phyloP scores from a whole-genome alignment of 805 yeast genomes.

The Gaillardinia entomophila region DNA sequence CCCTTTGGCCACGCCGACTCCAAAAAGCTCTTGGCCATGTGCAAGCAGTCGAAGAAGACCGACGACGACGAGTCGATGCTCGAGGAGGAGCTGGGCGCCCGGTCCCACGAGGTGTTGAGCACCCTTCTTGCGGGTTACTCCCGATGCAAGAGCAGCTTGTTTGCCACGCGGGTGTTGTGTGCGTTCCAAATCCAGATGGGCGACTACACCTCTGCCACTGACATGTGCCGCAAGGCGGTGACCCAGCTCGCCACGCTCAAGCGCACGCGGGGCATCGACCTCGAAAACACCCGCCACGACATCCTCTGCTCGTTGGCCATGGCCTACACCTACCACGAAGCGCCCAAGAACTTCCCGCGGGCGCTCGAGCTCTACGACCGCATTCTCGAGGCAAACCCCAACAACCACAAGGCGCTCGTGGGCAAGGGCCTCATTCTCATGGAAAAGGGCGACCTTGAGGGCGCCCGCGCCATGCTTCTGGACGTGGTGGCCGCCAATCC shows the following conservation, averaged over 20 bases:
- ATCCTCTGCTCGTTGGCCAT: slow-evolving; percentile 65
- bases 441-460: slow-evolving; percentile 52
- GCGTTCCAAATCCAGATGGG: slow-evolving; percentile 52
- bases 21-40: slow-evolving; percentile 14
- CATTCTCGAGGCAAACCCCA: slow-evolving; percentile 38
- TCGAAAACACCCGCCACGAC: slow-evolving; percentile 51
- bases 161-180: slow-evolving; percentile 63
- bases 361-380: slow-evolving; percentile 70
- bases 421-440: slow-evolving; percentile 79
- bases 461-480: slow-evolving; percentile 50
- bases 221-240: slow-evolving; percentile 56
- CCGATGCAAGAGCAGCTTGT: slow-evolving; percentile 34
- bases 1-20: slow-evolving; percentile 37
- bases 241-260: slow-evolving; percentile 45
- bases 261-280: slow-evolving; percentile 39
- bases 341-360: slow-evolving; percentile 78
- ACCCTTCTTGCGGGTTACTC: slow-evolving; percentile 48
- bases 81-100: slow-evolving; percentile 6
- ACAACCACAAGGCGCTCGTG: slow-evolving; percentile 56
- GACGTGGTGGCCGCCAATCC: slow-evolving; percentile 46
- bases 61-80: slow-evolving; percentile 7
- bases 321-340: slow-evolving; percentile 76
- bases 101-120: slow-evolving; percentile 40
- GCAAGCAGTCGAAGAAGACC: slow-evolving; percentile 9
- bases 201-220: slow-evolving; percentile 60